These are phyloP conservation scores for Penicillium crustosum DNA, from an alignment of 2,329 filamentous ascomycete genomes.

Conservation along the genomic window DNA sequence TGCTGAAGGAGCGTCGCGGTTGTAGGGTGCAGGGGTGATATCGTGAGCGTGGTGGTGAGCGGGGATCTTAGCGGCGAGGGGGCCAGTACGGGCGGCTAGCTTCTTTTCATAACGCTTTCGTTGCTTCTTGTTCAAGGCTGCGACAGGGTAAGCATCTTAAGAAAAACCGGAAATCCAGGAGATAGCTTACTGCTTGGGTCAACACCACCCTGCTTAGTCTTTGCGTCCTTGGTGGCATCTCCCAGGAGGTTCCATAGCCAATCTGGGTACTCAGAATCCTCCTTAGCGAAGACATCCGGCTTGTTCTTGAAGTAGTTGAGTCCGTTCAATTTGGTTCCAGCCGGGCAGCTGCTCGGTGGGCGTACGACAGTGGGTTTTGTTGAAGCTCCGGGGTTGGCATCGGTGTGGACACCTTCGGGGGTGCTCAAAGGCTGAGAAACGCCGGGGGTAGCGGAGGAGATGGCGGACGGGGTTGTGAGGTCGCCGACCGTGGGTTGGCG, in stretches of 20 bases:
- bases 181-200: slow-evolving; percentile 41
- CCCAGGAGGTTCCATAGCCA: slow-evolving; percentile 50
- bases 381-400: slow-evolving; percentile 29
- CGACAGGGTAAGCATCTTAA: slow-evolving; percentile 18
- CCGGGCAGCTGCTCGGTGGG: slow-evolving; percentile 39
- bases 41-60: slow-evolving; percentile 48
- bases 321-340: slow-evolving; percentile 43
- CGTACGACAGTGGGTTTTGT: slow-evolving; percentile 31
- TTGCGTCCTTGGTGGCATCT: slow-evolving; percentile 34
- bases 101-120: slow-evolving; percentile 50
- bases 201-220: slow-evolving; percentile 36
- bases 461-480: slow-evolving; percentile 36
- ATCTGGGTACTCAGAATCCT: slow-evolving; percentile 50
- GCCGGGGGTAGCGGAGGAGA: slow-evolving; percentile 42
- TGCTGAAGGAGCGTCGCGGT: slow-evolving; percentile 22
- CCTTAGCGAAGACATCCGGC: slow-evolving; percentile 44
- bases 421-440: slow-evolving; percentile 45
- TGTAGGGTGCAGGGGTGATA: slow-evolving; percentile 43
- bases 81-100: slow-evolving; percentile 42
- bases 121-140: slow-evolving; percentile 50
- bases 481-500: slow-evolving; percentile 35
- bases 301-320: slow-evolving; percentile 51
- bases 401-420: slow-evolving; percentile 32
- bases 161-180: neutral
- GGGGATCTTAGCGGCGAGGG: slow-evolving; percentile 43